Evolutionary conservation across 768 basidiomycete species (phyloP).

Genomic region (Termitomyces bulborhizus): DNA sequence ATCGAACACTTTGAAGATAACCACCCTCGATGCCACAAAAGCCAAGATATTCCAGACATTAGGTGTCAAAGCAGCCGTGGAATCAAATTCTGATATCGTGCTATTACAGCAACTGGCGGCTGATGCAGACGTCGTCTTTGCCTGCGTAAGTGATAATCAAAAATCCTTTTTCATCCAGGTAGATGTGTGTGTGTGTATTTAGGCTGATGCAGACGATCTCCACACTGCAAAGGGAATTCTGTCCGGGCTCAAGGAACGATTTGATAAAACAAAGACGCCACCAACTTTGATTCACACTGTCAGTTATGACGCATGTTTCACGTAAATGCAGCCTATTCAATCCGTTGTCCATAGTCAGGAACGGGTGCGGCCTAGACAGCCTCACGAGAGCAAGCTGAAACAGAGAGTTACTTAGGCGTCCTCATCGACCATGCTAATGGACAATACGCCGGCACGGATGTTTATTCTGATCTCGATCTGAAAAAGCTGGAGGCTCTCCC

Average conservation of each 20-base stretch:
- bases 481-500: conserved; percentile 39
- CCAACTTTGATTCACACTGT: conserved; percentile 40
- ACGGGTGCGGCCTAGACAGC: conserved; percentile 17
- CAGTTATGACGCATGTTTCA: conserved; percentile 12
- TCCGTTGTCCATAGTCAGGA: conserved; percentile 20
- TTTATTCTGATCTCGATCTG: conserved; percentile 47
- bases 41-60: conserved; percentile 25
- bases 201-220: conserved; percentile 36
- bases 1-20: conserved; percentile 34
- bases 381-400: background rate
- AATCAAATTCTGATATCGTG: conserved; percentile 31
- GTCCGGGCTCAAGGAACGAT: conserved; percentile 27
- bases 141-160: conserved; percentile 25
- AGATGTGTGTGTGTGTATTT: background rate
- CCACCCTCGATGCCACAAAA: conserved; percentile 34
- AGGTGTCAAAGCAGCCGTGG: conserved; percentile 32
- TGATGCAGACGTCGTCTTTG: conserved; percentile 39
- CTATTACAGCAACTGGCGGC: conserved; percentile 33
- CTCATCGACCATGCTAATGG: conserved; percentile 39
- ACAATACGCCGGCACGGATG: conserved; percentile 24
- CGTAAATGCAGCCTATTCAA: background rate
- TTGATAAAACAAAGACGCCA: conserved; percentile 24
- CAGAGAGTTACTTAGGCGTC: conserved; percentile 22
- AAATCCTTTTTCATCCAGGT: background rate
- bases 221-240: conserved; percentile 33